These are phyloP conservation scores for Beauveria asiatica DNA, from an alignment of 2,329 filamentous ascomycete species.

Conservation along the genomic window DNA sequence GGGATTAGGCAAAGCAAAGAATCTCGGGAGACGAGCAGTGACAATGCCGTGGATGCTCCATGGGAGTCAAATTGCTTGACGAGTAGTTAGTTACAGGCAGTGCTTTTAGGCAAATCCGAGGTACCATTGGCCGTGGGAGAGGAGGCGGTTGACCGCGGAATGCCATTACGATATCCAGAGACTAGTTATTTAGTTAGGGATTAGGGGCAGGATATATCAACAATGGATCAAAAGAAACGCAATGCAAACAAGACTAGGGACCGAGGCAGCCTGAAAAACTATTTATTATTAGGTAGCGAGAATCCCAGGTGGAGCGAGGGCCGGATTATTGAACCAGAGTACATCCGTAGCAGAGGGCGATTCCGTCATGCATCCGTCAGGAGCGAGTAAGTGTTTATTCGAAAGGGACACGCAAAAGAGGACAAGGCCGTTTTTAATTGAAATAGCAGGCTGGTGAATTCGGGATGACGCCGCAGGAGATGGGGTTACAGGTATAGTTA, in stretches of 20 bases:
- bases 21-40: background rate
- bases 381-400: background rate
- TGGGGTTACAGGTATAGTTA: too few species aligned
- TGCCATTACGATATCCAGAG: too few species aligned
- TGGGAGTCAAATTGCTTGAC: background rate
- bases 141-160: too few species aligned
- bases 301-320: background rate
- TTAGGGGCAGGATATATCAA: too few species aligned
- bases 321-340: background rate
- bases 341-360: background rate
- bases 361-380: slow-evolving; percentile 7
- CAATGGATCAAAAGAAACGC: too few species aligned
- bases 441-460: background rate
- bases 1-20: background rate
- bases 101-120: too few species aligned
- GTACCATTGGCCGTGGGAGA: too few species aligned
- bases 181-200: too few species aligned
- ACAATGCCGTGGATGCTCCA: background rate
- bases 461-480: background rate
- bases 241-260: background rate
- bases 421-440: background rate
- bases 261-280: background rate
- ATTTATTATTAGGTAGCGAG: background rate
- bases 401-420: background rate
- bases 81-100: too few species aligned